These are phyloP conservation scores for Aspergillus tanneri DNA, from an alignment of 2,329 filamentous ascomycete species.

Conservation along the genomic window DNA sequence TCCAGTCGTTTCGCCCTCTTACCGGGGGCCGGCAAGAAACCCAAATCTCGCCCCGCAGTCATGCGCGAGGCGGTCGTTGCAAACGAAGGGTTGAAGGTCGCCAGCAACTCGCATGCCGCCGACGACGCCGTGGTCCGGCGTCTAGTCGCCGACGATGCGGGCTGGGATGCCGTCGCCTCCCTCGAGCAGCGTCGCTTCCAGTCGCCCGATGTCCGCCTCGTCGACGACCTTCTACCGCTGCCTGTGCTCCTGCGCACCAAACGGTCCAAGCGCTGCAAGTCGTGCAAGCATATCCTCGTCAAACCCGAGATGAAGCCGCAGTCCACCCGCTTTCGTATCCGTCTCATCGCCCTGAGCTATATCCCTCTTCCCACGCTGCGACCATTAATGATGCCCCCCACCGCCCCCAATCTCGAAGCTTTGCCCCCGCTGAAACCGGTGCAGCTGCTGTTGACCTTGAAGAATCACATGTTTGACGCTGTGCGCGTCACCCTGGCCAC, in stretches of 20 bases:
- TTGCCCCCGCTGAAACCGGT: conserved; percentile 54
- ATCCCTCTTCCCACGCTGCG: conserved; percentile 74
- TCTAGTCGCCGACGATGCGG: conserved; percentile 53
- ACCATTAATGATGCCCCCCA: conserved; percentile 59
- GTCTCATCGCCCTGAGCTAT: conserved; percentile 81
- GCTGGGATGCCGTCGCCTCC: conserved; percentile 64
- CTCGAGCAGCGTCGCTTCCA: conserved; percentile 54
- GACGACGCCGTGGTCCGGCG: conserved; percentile 62
- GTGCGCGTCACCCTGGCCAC: conserved; percentile 87
- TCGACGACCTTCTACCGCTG: conserved; percentile 74
- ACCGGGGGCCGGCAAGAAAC: conserved; percentile 57
- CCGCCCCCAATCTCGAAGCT: conserved; percentile 44
- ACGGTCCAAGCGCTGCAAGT: conserved; percentile 86
- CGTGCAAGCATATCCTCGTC: conserved; percentile 90
- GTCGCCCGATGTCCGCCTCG: conserved; percentile 58
- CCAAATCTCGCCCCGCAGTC: conserved; percentile 64
- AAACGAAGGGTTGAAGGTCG: conserved; percentile 69
- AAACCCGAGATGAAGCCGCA: conserved; percentile 90
- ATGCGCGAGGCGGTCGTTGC: conserved; percentile 77
- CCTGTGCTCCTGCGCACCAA: conserved; percentile 85
- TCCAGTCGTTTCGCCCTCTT: conserved; percentile 53
- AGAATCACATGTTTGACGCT: conserved; percentile 89
- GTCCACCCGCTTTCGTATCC: conserved; percentile 88
- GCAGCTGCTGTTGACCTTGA: conserved; percentile 86
- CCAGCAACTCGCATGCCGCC: conserved; percentile 57